phyloP scores from a whole-genome alignment of 2,329 filamentous ascomycete species.

The Colletotrichum melonis region DNA sequence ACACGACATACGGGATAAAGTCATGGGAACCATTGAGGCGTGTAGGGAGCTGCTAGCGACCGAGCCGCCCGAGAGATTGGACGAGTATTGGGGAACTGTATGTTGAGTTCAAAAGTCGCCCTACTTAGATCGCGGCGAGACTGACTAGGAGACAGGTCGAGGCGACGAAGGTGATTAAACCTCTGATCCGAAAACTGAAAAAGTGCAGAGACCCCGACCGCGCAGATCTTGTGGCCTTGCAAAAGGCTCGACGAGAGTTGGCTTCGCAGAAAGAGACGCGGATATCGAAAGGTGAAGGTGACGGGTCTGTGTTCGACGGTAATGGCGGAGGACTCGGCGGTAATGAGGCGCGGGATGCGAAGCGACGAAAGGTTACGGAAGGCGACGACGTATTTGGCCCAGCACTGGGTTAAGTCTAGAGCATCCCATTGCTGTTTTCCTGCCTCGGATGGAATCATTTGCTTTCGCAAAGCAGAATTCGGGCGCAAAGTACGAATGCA shows the following conservation, averaged over 20 bases:
- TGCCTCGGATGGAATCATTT: neutral
- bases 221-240: conserved; percentile 76
- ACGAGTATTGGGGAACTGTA: conserved; percentile 65
- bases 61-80: conserved; percentile 67
- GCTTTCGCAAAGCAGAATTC: neutral
- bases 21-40: conserved; percentile 58
- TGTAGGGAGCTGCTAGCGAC: conserved; percentile 67
- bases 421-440: neutral
- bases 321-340: conserved; percentile 33
- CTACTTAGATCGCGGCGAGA: neutral
- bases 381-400: conserved; percentile 60
- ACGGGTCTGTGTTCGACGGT: conserved; percentile 60
- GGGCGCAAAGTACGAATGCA: neutral
- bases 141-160: conserved; percentile 55
- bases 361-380: conserved; percentile 57
- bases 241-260: conserved; percentile 71
- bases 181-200: conserved; percentile 75
- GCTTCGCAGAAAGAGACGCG: conserved; percentile 55
- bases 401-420: conserved; percentile 4
- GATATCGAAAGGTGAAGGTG: conserved; percentile 46
- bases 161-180: conserved; percentile 62
- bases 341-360: conserved; percentile 50
- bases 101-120: neutral
- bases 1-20: conserved; percentile 55
- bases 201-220: conserved; percentile 81